Base-by-base conservation (phyloP, 768 basidiomycete species). In the Strobilomyces dryophilus region DNA sequence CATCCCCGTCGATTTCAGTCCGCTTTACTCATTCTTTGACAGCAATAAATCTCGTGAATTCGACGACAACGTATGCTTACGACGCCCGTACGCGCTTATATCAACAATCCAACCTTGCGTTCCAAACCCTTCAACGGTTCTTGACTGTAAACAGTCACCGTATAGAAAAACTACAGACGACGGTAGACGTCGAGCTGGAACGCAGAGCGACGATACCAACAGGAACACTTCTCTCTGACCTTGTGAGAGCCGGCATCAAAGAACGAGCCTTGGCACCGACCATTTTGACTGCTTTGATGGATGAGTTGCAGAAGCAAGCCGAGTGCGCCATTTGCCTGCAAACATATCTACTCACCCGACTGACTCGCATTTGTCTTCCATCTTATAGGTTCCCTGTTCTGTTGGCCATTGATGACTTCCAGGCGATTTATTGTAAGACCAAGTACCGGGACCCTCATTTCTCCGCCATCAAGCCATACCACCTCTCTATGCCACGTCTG, bases 371-470 rank as follows among this genome's bases (percentile, higher is more conserved):
- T 48, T 17, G 24, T 46, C 29, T 29, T 29, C 24, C 9, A 29
- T 29, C 46, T 20, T 49, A 10, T 53, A 93, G 91, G 41, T 73
- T 76, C 61, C 92, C 92, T 0, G 87, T 95, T 2, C 66, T 97
- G 7, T 72, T 95, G 29, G 93, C 92, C 0, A 75, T 95, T 1
- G 94, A 97, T 58, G 93, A 95, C 60, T 83, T 91, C 66, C 94
- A 95, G 66, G 78, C 90, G 0, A 68, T 97, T 24, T 92, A 89
- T 62, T 74, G 79, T 63, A 73, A 70, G 41, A 81, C 87, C 0
- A 63, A 72, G 26, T 95, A 95, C 71, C 80, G 83, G 24, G 84
- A 90, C 52, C 87, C 88, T 12, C 82, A 84, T 40, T 91, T 84
- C 69, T 73, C 74, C 8, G 63, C 73, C 10, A 82, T 95, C 49